A percentile compares a stretch with the other conserved stretches of the same genome.
phyloP scores from a whole-genome alignment of 768 basidiomycete genomes.

The Baorangia bicolor region DNA sequence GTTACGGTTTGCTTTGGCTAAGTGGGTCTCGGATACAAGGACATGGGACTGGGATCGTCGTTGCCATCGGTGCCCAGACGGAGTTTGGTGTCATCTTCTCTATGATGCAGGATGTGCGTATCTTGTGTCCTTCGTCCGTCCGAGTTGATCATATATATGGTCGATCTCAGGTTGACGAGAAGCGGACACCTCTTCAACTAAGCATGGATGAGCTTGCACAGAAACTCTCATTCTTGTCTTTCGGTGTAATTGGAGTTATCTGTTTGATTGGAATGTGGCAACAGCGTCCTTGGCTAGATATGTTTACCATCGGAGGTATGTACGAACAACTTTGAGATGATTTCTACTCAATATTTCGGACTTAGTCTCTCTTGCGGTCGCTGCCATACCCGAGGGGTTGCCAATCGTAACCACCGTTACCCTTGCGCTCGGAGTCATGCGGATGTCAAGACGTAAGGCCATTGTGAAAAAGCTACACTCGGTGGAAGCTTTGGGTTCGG shows the following conservation, averaged over 20 bases:
- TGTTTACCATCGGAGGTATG: conserved; percentile 98
- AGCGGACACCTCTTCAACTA: conserved; percentile 86
- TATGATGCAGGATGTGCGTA: conserved; percentile 93
- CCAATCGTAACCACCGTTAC: conserved; percentile 98
- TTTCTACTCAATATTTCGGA: conserved; percentile 15
- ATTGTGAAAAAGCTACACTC: conserved; percentile 97
- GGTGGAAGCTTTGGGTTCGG: conserved; percentile 90
- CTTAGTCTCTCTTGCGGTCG: conserved; percentile 94
- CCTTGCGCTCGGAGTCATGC: conserved; percentile 86
- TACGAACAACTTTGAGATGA: neutral
- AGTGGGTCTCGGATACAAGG: conserved; percentile 41
- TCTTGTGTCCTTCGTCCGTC: neutral
- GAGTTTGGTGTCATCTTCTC: conserved; percentile 97
- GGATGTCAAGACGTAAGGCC: conserved; percentile 93
- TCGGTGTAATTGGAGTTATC: conserved; percentile 93
- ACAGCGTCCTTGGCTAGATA: conserved; percentile 86
- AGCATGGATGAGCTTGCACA: conserved; percentile 97
- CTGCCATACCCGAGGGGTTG: conserved; percentile 94
- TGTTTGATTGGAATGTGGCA: conserved; percentile 88
- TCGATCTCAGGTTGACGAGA: conserved; percentile 64
- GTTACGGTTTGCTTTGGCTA: neutral
- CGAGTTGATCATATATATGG: neutral
- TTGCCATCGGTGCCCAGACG: conserved; percentile 80
- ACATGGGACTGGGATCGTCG: conserved; percentile 81
- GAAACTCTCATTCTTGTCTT: conserved; percentile 85